These are phyloP conservation scores for Botrytis cinerea DNA, from an alignment of 2,329 filamentous ascomycete genomes.

Conservation along the genomic window DNA sequence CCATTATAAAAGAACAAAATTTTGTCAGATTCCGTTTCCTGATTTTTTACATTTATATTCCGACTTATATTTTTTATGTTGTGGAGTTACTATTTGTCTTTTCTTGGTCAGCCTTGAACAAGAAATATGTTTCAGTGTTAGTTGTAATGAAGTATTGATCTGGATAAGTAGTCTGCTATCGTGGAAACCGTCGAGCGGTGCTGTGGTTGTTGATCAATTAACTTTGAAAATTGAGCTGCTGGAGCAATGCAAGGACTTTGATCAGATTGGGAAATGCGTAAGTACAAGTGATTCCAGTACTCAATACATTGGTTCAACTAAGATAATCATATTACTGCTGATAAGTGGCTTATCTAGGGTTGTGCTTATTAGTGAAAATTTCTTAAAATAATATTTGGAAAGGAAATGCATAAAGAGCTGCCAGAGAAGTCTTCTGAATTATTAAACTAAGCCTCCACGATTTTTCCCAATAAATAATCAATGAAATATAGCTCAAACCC, in stretches of 20 bases:
- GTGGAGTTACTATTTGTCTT: background rate
- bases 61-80: background rate
- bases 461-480: background rate
- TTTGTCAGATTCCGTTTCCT: background rate
- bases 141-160: fast-evolving
- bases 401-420: background rate
- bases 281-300: background rate
- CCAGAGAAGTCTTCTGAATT: background rate
- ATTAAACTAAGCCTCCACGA: background rate
- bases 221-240: background rate
- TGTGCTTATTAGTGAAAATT: background rate
- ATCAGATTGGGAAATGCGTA: too few species aligned
- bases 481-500: background rate
- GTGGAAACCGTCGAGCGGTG: background rate
- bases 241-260: background rate
- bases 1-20: background rate
- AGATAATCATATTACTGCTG: background rate
- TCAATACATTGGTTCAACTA: background rate
- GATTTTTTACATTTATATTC: fast-evolving
- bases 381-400: background rate
- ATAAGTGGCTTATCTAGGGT: background rate
- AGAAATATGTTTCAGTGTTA: too few species aligned
- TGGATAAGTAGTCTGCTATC: fast-evolving
- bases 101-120: background rate
- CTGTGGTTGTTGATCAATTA: background rate